These are phyloP conservation scores for Kwoniella mangroviensis DNA, from an alignment of 768 basidiomycete genomes.

Conservation along the genomic window DNA sequence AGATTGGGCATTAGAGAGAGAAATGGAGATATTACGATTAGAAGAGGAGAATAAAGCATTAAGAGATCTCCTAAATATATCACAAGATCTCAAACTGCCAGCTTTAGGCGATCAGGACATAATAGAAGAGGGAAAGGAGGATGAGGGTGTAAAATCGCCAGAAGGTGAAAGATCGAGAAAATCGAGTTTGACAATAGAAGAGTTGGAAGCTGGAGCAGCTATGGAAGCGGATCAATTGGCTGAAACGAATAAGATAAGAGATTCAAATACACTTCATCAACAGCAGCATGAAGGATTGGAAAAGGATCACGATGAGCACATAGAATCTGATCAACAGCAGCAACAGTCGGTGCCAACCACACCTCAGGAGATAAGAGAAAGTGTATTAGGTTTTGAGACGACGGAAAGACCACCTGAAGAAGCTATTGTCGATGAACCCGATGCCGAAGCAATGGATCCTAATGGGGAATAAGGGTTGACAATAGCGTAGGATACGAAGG, in stretches of 20 bases:
- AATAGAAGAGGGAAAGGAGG: constrained; percentile 10
- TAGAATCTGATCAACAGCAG: constrained; percentile 3
- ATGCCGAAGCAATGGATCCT: constrained; percentile 19
- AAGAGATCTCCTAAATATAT: constrained; percentile 73
- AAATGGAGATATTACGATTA: constrained; percentile 80
- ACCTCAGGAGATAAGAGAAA: constrained; percentile 13
- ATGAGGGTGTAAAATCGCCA: neutral
- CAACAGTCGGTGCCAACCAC: neutral
- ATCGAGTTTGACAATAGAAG: constrained; percentile 41
- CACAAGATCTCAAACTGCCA: constrained; percentile 20
- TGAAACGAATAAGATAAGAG: neutral
- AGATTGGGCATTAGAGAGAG: constrained; percentile 89
- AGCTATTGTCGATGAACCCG: constrained; percentile 30
- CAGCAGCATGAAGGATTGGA: constrained; percentile 3
- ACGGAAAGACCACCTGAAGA: constrained; percentile 26
- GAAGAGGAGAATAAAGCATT: constrained; percentile 82
- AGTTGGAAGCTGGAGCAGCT: constrained; percentile 45
- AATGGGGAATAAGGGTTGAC: constrained; percentile 3
- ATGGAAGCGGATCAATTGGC: constrained; percentile 26
- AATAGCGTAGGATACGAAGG: too few relatives aligned
- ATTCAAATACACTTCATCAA: constrained; percentile 1
- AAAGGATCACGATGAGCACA: neutral
- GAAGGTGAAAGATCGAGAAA: constrained; percentile 30
- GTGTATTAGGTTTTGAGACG: constrained; percentile 27
- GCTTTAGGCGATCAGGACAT: neutral